Base-by-base conservation (phyloP, 148 eudicot genomes). In the Cornus suecica region DNA sequence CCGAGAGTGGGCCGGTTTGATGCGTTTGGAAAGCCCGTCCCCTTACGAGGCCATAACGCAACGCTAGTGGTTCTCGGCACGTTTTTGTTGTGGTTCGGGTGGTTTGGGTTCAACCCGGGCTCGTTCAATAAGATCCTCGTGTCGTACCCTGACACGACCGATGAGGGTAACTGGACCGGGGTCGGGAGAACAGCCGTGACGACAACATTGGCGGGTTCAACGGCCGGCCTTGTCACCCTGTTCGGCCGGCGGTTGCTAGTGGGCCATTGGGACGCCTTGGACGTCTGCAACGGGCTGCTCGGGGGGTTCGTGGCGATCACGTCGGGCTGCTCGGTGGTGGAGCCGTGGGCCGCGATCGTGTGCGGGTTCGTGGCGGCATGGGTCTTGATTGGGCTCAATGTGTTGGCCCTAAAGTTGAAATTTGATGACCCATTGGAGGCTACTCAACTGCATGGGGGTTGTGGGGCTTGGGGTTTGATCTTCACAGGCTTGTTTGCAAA, bases 71-170 rank as follows among this genome's bases (percentile, higher is more conserved):
- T 90, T 9, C 87, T 90, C 0, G 90, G 94, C 5, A 90, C 94
- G 18, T 90, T 90, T 70, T 67, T 90, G 74, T 30, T 90, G 18
- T 88, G 94, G 92, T 90, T 90, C 29, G 94, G 94, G 7, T 90
- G 94, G 94, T 90, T 88, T 24, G 92, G 94, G 66, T 90, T 90
- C 70, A 90, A 90, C 64, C 94, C 90, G 0, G 94, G 94, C 0
- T 90, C 94, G 0, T 88, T 86, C 45, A 66, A 72, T 32, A 83
- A 85, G 48, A 88, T 90, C 9, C 79, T 86, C 2, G 87, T 86
- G 7, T 8, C 91, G 0, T 90, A 90, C 76, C 78, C 88, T 0
- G 45, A 42, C 52, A 74, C 81, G 1, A 37, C 79, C 0, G 30
- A 74, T 14, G 79, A 86, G 25, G 94, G 94, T 3, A 82, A 90